These are phyloP conservation scores for Hypoxylon sp. DNA, from an alignment of 2,329 filamentous ascomycete genomes.

Conservation along the genomic window DNA sequence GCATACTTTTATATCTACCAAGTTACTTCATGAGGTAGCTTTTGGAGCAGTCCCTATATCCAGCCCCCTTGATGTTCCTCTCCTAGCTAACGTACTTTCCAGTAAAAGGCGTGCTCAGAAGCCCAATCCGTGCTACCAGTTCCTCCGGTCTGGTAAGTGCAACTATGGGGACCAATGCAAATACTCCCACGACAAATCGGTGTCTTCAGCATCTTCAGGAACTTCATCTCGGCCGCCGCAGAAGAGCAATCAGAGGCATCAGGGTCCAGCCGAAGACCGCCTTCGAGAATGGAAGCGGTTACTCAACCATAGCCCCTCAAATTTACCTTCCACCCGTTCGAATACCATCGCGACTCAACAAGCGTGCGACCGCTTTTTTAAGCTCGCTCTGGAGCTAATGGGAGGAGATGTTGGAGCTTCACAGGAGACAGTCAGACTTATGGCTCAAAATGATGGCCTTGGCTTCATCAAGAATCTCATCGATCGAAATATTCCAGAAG, in stretches of 20 bases:
- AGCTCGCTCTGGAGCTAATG: slow-evolving; percentile 50
- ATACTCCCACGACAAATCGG: slow-evolving; percentile 30
- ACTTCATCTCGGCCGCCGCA: slow-evolving; percentile 4
- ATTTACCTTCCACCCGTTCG: slow-evolving; percentile 1
- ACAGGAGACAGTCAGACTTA: slow-evolving; percentile 50
- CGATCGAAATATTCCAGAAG: slow-evolving; percentile 45
- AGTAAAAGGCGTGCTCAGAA: slow-evolving; percentile 10
- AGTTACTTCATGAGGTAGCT: no score
- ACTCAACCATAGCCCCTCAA: slow-evolving; percentile 22
- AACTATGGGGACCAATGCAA: slow-evolving; percentile 35
- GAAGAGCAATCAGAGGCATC: slow-evolving; percentile 1
- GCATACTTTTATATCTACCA: not conserved
- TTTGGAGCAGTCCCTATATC: not conserved
- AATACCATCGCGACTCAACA: slow-evolving; percentile 6
- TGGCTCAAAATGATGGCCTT: slow-evolving; percentile 51
- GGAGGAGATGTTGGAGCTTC: slow-evolving; percentile 51
- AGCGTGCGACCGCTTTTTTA: slow-evolving; percentile 48
- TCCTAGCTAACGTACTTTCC: slow-evolving; percentile 22
- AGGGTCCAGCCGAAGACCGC: slow-evolving; percentile 18
- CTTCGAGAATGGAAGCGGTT: slow-evolving; percentile 34
- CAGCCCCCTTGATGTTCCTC: not conserved
- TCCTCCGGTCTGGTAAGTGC: slow-evolving; percentile 29
- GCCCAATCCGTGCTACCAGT: slow-evolving; percentile 17
- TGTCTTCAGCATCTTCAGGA: slow-evolving; percentile 6
- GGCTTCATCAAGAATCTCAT: slow-evolving; percentile 47